Conservation (phyloP, 306 rosid genomes). For the Luffa aegyptiaca region DNA sequence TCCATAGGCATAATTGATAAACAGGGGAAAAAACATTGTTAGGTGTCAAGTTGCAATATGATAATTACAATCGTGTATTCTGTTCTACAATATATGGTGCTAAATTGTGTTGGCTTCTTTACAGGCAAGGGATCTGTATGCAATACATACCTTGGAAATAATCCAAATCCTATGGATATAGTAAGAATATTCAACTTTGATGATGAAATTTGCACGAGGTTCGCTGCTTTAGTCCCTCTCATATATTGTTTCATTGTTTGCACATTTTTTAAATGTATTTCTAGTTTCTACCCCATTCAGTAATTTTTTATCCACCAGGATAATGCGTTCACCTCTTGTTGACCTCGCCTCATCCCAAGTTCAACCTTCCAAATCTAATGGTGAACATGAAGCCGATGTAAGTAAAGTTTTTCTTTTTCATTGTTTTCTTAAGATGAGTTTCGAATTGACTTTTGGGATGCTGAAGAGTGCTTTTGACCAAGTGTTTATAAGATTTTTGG, state of each 20-base stretch:
- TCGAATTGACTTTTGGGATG: neutral
- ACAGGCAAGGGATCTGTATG: constrained; percentile 78
- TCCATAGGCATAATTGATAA: neutral
- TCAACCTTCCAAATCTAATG: constrained; percentile 25
- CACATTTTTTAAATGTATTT: neutral
- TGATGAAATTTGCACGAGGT: constrained; percentile 71
- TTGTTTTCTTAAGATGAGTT: neutral
- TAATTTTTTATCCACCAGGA: constrained; percentile 36
- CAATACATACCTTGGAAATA: constrained; percentile 48
- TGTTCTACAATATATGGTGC: neutral
- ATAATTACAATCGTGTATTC: neutral
- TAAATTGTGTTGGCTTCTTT: neutral
- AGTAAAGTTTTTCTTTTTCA: constrained; percentile 11
- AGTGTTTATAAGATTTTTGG: neutral
- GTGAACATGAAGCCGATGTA: constrained; percentile 35
- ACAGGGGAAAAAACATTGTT: neutral
- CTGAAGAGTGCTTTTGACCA: neutral
- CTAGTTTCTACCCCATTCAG: neutral
- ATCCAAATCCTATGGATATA: constrained; percentile 70
- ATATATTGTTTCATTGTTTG: neutral
- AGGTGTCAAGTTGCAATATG: neutral
- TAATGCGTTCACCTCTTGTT: constrained; percentile 46
- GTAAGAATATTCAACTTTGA: constrained; percentile 78
- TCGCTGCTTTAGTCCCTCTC: constrained; percentile 3
- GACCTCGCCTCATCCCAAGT: constrained; percentile 38